Percentiles rank a stretch among this genome's conserved stretches.
These are phyloP conservation scores for Trifolium fragiferum DNA, from an alignment of 306 rosid genomes.

Conservation along the genomic window DNA sequence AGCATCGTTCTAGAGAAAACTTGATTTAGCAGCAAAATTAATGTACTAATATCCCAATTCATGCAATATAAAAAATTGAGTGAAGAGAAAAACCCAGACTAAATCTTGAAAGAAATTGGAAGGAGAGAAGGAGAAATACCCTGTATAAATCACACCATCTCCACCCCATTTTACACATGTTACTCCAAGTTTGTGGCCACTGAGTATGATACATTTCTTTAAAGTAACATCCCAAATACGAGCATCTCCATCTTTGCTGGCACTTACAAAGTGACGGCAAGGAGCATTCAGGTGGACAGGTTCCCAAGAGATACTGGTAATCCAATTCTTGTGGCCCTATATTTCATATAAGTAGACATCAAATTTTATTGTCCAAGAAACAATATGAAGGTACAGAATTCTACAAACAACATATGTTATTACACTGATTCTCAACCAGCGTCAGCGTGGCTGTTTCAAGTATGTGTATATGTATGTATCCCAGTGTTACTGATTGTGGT, in stretches of 20 bases:
- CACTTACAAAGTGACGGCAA: constrained; percentile 91
- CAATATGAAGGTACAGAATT: constrained; percentile 7
- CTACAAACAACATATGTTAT: constrained; percentile 2
- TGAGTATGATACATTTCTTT: constrained; percentile 73
- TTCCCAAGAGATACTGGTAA: constrained; percentile 97
- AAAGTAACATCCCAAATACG: constrained; percentile 86
- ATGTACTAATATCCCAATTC: not conserved
- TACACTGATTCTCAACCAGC: constrained; percentile 8
- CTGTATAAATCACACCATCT: constrained; percentile 92
- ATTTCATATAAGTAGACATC: constrained; percentile 26
- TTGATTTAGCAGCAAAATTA: not conserved
- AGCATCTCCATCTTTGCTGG: constrained; percentile 98
- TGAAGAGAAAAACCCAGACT: not conserved
- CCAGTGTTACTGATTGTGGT: not conserved
- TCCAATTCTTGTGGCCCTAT: constrained; percentile 96
- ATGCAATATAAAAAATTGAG: constrained; percentile 1
- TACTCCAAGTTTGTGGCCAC: constrained; percentile 87
- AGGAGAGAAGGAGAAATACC: constrained; percentile 53
- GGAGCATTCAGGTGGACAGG: constrained; percentile 86
- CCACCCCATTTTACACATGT: constrained; percentile 99
- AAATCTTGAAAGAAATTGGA: constrained; percentile 4
- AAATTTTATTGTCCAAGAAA: constrained; percentile 14
- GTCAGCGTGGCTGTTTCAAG: constrained; percentile 5
- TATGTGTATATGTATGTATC: not conserved
- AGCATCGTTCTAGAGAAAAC: not conserved